Percentiles rank a stretch among this genome's conserved stretches.
Evolutionary conservation across 2,329 filamentous ascomycete species (phyloP).

Genomic region (Samsoniella hepiali): DNA sequence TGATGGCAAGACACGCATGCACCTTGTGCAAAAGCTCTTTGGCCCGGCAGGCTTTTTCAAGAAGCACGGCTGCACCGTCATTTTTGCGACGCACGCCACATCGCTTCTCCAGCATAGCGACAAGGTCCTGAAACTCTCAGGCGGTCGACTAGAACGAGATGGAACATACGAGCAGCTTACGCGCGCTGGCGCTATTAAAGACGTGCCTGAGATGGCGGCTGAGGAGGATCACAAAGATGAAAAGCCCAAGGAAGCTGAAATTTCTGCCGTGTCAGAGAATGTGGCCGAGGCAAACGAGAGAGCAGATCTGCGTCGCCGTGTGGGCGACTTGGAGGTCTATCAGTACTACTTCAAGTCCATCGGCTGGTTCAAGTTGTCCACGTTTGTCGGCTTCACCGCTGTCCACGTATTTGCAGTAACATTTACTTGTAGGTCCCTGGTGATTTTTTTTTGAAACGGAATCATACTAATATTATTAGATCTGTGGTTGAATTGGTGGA

Average conservation of each 20-base stretch:
- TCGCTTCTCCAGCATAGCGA: not conserved
- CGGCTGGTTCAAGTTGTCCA: slow-evolving; percentile 14
- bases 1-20: slow-evolving; percentile 23
- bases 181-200: not conserved
- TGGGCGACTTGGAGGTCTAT: slow-evolving; percentile 23
- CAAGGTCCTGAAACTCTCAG: not conserved
- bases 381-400: slow-evolving; percentile 14
- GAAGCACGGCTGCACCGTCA: slow-evolving; percentile 19
- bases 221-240: not conserved
- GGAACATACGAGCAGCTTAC: not conserved
- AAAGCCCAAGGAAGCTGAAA: not conserved
- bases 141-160: not conserved
- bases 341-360: slow-evolving; percentile 23
- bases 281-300: slow-evolving; percentile 7
- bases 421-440: slow-evolving; percentile 21
- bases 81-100: slow-evolving; percentile 14
- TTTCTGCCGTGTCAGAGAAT: not conserved
- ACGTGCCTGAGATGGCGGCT: not conserved
- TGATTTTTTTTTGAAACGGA: not conserved
- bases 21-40: slow-evolving; percentile 13
- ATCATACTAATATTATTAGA: slow-evolving; percentile 17
- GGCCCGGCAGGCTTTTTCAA: slow-evolving; percentile 18
- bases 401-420: slow-evolving; percentile 24
- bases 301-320: slow-evolving; percentile 12
- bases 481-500: slow-evolving; percentile 28